Conservation (phyloP, 2,329 filamentous ascomycete species). For the Pseudogymnoascus verrucosus region DNA sequence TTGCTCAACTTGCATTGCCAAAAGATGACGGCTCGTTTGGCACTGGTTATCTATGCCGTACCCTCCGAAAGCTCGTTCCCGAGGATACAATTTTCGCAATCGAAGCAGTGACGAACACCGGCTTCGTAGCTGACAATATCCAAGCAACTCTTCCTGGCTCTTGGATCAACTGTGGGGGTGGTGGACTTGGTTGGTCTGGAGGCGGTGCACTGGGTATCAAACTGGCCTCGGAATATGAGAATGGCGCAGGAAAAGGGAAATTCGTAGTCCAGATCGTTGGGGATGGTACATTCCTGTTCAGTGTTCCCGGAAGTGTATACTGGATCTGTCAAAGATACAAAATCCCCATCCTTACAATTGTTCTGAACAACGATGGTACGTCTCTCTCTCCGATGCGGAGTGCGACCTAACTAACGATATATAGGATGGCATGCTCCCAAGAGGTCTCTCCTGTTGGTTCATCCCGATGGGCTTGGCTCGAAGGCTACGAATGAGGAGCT, state of each 20-base stretch:
- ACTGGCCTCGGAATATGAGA: slow-evolving; percentile 49
- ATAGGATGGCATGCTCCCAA: slow-evolving; percentile 58
- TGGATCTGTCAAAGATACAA: slow-evolving; percentile 60
- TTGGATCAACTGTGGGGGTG: slow-evolving; percentile 76
- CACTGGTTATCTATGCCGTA: slow-evolving; percentile 38
- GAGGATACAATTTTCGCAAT: slow-evolving; percentile 65
- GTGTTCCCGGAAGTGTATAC: slow-evolving; percentile 56
- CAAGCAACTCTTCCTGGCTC: slow-evolving; percentile 59
- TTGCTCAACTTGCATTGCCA: slow-evolving; percentile 48
- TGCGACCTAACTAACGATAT: background rate
- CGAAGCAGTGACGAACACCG: slow-evolving; percentile 68
- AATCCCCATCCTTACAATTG: slow-evolving; percentile 58
- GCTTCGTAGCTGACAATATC: slow-evolving; percentile 62
- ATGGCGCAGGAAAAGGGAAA: slow-evolving; percentile 43
- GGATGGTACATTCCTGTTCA: slow-evolving; percentile 61
- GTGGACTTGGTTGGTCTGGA: slow-evolving; percentile 73
- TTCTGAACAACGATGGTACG: slow-evolving; percentile 56
- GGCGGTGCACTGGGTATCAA: slow-evolving; percentile 71
- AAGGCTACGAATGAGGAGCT: slow-evolving; percentile 55
- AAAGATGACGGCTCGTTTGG: slow-evolving; percentile 55
- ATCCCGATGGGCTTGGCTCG: slow-evolving; percentile 54
- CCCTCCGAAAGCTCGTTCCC: slow-evolving; percentile 47
- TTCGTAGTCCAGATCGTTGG: slow-evolving; percentile 59
- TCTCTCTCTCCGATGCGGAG: background rate
- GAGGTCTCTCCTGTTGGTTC: slow-evolving; percentile 53